These are phyloP conservation scores for Ogataea wickerhamii DNA, from an alignment of 805 yeast species.

Conservation along the genomic window DNA sequence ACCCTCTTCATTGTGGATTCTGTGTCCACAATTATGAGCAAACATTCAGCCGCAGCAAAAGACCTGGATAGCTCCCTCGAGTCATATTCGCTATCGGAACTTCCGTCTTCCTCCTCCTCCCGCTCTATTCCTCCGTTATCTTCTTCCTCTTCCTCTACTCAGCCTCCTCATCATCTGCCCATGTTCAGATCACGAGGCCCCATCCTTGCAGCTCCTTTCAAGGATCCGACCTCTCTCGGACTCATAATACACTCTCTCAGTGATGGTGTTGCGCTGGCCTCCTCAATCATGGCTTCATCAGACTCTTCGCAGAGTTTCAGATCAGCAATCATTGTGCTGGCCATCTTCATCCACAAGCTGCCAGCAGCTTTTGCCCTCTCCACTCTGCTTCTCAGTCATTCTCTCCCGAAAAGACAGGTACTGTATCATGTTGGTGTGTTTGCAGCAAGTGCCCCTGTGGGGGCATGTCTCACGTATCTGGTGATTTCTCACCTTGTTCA, in stretches of 20 bases:
- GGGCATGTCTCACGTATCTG: constrained; percentile 49
- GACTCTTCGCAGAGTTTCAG: constrained; percentile 9
- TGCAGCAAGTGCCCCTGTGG: constrained; percentile 57
- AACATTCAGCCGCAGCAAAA: not conserved
- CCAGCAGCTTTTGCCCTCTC: constrained; percentile 72
- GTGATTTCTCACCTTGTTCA: constrained; percentile 12
- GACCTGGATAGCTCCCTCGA: constrained; percentile 1
- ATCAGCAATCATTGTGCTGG: constrained; percentile 45
- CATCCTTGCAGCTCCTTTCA: constrained; percentile 31
- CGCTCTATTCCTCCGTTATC: constrained; percentile 5
- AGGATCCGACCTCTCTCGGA: constrained; percentile 54
- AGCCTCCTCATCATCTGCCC: not conserved
- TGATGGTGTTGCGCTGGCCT: constrained; percentile 72
- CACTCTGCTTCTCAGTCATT: constrained; percentile 45
- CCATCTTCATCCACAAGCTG: constrained; percentile 66
- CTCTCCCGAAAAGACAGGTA: constrained; percentile 30
- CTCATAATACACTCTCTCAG: constrained; percentile 62
- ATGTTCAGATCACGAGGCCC: constrained; percentile 3
- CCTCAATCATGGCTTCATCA: constrained; percentile 39
- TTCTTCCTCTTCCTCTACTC: constrained; percentile 7
- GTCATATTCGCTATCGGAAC: constrained; percentile 4
- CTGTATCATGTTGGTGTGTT: constrained; percentile 50
- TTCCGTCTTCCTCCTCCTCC: constrained; percentile 1
- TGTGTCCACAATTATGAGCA: constrained; percentile 10
- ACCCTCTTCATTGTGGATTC: constrained; percentile 50